Evolutionary conservation across 352 stramenopile genomes (phyloP).

Genomic region (Phytopythium helicoides): DNA sequence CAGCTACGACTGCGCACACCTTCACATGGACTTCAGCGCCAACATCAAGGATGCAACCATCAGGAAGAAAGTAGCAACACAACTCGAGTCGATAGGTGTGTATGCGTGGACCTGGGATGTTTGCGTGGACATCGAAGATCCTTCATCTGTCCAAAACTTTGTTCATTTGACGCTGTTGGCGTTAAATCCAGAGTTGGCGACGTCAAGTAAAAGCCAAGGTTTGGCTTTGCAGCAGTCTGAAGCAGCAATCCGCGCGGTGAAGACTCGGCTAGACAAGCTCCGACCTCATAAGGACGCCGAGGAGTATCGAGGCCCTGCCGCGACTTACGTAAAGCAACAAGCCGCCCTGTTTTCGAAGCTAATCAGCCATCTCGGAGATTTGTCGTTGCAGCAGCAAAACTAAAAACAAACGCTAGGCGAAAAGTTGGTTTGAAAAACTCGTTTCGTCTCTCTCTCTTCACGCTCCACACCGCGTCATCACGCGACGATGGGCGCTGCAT

Average conservation of each 20-base stretch:
- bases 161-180: not conserved
- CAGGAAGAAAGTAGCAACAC: not conserved
- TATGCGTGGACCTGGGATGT: conserved; percentile 4
- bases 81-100: conserved; percentile 8
- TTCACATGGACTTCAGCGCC: conserved; percentile 34
- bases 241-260: not conserved
- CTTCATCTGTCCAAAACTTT: not conserved
- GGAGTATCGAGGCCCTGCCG: too few species aligned
- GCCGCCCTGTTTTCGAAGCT: too few species aligned
- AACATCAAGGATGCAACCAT: not conserved
- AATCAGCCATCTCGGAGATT: too few species aligned
- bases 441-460: conserved; percentile 5
- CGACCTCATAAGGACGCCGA: not conserved
- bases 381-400: too few species aligned
- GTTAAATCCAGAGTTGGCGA: not conserved
- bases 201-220: not conserved
- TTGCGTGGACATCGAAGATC: not conserved
- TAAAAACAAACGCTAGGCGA: too few species aligned
- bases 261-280: not conserved
- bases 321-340: too few species aligned
- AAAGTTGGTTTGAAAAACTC: conserved; percentile 38
- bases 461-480: too few species aligned
- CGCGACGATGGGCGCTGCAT: not conserved
- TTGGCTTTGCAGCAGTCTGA: not conserved
- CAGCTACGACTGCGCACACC: conserved; percentile 80